Evolutionary conservation across 78 protist species (phyloP), one percentile per base, ranked within the genome.

Genomic region (Polysphondylium violaceum): DNA sequence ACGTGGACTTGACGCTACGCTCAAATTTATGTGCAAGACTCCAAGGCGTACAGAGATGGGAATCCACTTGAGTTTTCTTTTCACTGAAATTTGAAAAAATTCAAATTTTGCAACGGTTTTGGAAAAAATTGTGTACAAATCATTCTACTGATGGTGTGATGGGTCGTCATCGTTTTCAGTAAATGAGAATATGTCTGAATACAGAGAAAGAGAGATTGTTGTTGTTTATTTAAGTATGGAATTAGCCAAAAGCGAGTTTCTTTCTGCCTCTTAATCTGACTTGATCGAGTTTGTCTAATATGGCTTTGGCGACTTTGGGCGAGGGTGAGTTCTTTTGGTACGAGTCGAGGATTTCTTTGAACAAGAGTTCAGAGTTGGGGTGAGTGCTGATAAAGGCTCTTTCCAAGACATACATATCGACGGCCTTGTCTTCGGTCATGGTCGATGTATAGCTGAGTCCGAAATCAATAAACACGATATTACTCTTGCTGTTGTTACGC

Each of bases 341-440:
- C 0, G 59, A 43, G 38, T 71, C 3, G 25, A 93, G 2, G 8
- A 93, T 64, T 0, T 35, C 33, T 12, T 73, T 19, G 33, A 75
- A 93, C 58, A 96, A n/a, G 2, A 3, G 44, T 59, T 93, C 96
- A 9, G 96, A 78, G 12, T 76, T 56, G 50, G 98, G 97, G 43
- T 97, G 98, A 29, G 98, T 96, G 29, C 74, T n/a, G 12, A 83
- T 27, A 53, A 97, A 63, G 0, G 99, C 99, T 6, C 98, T 64
- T 83, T 97, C 98, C 11, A 97, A 81, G 12, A 97, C 99, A 44
- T 96, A 97, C n/a, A 97, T 79, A 55, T 97, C 99, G 9, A 97
- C 99, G 1, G 98, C 99, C 51, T 93, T 94, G 78, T 97, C 99
- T 60, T 97, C 99, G 0, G 55, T 88, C 40, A 33, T 23, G 4